These are phyloP conservation scores for Hypoxylon fragiforme DNA, from an alignment of 495 filamentous ascomycete genomes.

Conservation along the genomic window DNA sequence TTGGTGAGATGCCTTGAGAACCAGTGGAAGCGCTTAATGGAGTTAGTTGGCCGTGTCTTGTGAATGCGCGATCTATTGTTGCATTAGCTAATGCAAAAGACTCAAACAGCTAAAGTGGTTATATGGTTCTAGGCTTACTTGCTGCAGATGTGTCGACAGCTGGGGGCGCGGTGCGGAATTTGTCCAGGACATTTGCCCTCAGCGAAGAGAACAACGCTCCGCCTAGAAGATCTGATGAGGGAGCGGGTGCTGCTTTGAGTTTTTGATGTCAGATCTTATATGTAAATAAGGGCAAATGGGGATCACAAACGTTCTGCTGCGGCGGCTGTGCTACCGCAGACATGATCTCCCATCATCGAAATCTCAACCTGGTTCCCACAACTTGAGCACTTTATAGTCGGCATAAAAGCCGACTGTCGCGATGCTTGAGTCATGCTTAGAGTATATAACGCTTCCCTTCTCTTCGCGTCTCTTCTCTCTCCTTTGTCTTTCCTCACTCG, in stretches of 20 bases:
- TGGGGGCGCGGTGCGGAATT: conserved; percentile 45
- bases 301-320: conserved; percentile 44
- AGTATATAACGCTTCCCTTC: conserved; percentile 15
- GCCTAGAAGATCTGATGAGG: conserved; percentile 42
- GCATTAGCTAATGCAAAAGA: conserved; percentile 36
- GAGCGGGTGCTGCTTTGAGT: conserved; percentile 39
- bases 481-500: conserved; percentile 16
- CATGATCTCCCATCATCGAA: conserved; percentile 87
- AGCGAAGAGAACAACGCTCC: conserved; percentile 34
- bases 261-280: conserved; percentile 14
- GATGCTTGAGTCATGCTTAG: conserved; percentile 50
- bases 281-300: conserved; percentile 6
- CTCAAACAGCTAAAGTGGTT: too few relatives aligned
- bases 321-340: conserved; percentile 56
- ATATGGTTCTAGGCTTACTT: conserved; percentile 50
- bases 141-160: conserved; percentile 61
- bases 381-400: conserved; percentile 93
- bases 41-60: conserved; percentile 60
- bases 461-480: conserved; percentile 21
- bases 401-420: conserved; percentile 73
- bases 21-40: conserved; percentile 62
- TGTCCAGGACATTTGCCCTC: conserved; percentile 41
- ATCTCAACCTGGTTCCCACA: conserved; percentile 87
- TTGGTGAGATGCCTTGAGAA: conserved; percentile 61
- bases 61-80: conserved; percentile 62